Conservation (phyloP, 2,329 filamentous ascomycete species). For the Cytospora paraplurivora region DNA sequence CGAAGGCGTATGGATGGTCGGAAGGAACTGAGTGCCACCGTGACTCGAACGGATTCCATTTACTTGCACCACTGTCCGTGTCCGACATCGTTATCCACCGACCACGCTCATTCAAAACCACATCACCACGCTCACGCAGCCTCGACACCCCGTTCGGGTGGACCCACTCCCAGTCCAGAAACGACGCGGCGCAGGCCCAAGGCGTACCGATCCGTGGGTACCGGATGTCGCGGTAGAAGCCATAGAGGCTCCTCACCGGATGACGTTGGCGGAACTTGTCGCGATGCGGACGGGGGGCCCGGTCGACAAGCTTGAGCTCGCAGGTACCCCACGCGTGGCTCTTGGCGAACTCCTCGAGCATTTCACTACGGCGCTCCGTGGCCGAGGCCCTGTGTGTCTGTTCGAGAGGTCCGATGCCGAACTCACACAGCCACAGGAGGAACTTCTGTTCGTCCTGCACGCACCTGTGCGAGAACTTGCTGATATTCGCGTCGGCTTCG, state of each 20-base stretch:
- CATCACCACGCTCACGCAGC: not conserved
- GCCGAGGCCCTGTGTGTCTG: not conserved
- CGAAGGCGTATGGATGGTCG: slow-evolving; percentile 1
- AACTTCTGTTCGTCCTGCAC: slow-evolving; percentile 6
- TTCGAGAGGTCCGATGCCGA: not conserved
- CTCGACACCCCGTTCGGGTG: too few relatives aligned
- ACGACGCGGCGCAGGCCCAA: slow-evolving; percentile 3
- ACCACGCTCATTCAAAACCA: not conserved
- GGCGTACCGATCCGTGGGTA: not conserved
- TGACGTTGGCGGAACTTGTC: not conserved
- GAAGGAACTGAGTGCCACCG: not conserved
- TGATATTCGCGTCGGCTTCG: not conserved
- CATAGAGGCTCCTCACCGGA: slow-evolving; percentile 10
- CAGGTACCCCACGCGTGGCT: not conserved
- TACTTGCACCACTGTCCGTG: not conserved
- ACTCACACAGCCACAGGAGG: slow-evolving; percentile 14
- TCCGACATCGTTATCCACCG: not conserved
- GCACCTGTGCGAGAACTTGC: not conserved
- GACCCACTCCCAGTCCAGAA: not conserved
- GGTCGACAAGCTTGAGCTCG: not conserved
- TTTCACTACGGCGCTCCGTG: not conserved
- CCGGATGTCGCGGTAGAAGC: accelerated
- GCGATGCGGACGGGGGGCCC: not conserved
- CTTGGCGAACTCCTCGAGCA: not conserved
- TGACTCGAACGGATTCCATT: not conserved